A percentile compares a stretch with the other conserved stretches of the same genome.
Conservation (phyloP, 257 asterid species). For the Cinchona pubescens region DNA sequence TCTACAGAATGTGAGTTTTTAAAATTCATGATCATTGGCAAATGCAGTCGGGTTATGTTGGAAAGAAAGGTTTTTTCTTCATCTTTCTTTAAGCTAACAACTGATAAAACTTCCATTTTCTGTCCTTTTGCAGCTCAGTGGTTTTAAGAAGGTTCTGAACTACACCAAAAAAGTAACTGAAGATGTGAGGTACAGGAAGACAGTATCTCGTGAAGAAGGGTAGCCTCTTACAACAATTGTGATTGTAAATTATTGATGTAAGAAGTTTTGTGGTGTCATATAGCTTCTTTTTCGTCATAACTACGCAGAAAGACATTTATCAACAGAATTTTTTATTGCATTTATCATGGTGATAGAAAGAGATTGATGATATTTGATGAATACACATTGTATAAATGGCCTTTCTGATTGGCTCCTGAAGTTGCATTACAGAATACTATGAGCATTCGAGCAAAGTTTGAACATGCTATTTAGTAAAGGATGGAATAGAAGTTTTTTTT, state of each 20-base stretch:
- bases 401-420: neutral
- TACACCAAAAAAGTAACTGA: constrained; percentile 84
- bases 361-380: neutral
- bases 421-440: neutral
- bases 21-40: constrained; percentile 13
- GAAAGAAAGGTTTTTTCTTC: constrained; percentile 9
- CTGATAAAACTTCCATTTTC: constrained; percentile 24
- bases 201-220: constrained; percentile 92
- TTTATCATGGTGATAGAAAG: constrained; percentile 1
- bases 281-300: neutral
- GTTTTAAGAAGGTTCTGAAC: constrained; percentile 96
- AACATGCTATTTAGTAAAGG: neutral
- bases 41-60: constrained; percentile 6
- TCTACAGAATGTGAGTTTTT: constrained; percentile 76
- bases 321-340: neutral
- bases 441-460: neutral
- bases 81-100: constrained; percentile 1
- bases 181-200: constrained; percentile 82
- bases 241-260: neutral
- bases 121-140: constrained; percentile 84
- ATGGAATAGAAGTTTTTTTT: neutral
- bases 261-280: neutral
- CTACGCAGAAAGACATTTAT: neutral
- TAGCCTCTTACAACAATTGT: constrained; percentile 19
- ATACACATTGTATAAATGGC: neutral